Conservation (phyloP, 1,139 yeast genomes). For the Suhomyces kunorum region DNA sequence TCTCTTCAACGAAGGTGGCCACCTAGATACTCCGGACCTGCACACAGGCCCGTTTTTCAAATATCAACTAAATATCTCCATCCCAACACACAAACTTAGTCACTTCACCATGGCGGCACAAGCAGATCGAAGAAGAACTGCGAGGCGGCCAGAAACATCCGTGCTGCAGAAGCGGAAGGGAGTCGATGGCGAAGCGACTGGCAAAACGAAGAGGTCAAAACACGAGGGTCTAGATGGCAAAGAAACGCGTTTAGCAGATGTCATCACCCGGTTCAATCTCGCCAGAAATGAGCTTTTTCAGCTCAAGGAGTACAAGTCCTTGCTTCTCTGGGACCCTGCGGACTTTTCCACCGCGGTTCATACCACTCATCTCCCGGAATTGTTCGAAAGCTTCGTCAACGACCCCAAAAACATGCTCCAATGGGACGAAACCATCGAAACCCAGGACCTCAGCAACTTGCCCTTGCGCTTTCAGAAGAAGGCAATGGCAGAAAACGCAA, state of each 20-base stretch:
- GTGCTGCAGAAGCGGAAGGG: conserved; percentile 11
- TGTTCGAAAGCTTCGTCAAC: conserved; percentile 36
- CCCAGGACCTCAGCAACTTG: conserved; percentile 31
- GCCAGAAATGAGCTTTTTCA: conserved; percentile 56
- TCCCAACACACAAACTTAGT: neutral
- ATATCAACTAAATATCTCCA: neutral
- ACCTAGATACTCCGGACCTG: neutral
- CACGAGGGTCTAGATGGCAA: conserved; percentile 9
- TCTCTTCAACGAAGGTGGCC: too few relatives aligned
- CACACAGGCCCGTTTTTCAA: conserved; percentile 2
- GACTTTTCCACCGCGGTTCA: conserved; percentile 33
- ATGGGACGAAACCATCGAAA: conserved; percentile 37
- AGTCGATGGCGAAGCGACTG: neutral
- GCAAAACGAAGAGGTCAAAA: conserved; percentile 2
- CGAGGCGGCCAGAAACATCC: conserved; percentile 4
- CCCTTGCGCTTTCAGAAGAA: conserved; percentile 49
- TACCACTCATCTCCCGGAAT: conserved; percentile 32
- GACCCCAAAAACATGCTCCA: conserved; percentile 29
- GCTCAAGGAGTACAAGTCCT: conserved; percentile 57
- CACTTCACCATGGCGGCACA: conserved; percentile 9
- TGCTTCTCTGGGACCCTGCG: conserved; percentile 61
- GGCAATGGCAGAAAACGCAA: conserved; percentile 42
- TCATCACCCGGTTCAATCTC: conserved; percentile 48
- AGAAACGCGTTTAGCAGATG: conserved; percentile 30
- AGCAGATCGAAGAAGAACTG: conserved; percentile 11